phyloP scores from a whole-genome alignment of 176 grass and related monocot genomes.

The Typha latifolia region DNA sequence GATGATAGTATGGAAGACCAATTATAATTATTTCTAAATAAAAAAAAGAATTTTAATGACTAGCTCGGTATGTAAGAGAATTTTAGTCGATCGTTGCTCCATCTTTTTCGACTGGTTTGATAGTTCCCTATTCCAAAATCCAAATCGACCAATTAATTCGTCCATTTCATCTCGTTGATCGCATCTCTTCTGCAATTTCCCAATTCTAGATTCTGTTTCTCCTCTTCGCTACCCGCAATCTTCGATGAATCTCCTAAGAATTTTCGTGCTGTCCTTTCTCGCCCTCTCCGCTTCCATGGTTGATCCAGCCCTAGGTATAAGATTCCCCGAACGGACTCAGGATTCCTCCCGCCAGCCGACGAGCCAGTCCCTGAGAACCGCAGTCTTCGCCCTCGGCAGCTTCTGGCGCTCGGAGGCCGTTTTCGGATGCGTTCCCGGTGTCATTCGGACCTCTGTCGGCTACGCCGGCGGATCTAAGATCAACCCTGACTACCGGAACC shows the following conservation, averaged over 20 bases:
- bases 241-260: constrained; percentile 15
- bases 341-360: constrained; percentile 1
- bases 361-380: constrained; percentile 22
- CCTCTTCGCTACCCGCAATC: neutral
- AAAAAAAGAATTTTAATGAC: no score
- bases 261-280: constrained; percentile 1
- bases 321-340: constrained; percentile 11
- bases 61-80: no score
- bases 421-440: constrained; percentile 69
- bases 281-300: constrained; percentile 10
- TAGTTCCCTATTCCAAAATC: no score
- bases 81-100: no score
- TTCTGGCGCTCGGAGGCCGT: constrained; percentile 81
- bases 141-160: no score
- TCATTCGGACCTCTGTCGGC: constrained; percentile 77
- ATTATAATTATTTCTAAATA: no score
- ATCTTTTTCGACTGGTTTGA: no score
- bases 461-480: constrained; percentile 70
- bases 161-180: no score
- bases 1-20: no score
- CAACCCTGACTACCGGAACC: constrained; percentile 69
- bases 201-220: constrained; percentile 6
- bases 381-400: constrained; percentile 79
- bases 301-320: constrained; percentile 5
- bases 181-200: no score